Conservation (phyloP, 2,329 filamentous ascomycete species). For the Venturia oleaginea region DNA sequence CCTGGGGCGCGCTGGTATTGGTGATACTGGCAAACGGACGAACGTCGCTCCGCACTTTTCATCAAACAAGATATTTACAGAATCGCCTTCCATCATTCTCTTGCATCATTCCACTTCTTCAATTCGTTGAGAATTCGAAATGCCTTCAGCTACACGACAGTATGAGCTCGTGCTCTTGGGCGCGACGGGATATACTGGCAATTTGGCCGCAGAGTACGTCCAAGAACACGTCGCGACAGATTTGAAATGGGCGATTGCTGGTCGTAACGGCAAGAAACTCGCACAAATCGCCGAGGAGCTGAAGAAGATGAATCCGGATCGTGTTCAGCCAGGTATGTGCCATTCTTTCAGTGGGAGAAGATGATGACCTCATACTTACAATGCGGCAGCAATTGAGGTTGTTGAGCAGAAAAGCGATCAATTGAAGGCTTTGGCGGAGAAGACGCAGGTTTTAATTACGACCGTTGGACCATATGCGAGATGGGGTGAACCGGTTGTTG, state of each 20-base stretch:
- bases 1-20: not conserved
- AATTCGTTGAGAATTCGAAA: not conserved
- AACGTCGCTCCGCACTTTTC: not conserved
- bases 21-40: not conserved
- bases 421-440: slow-evolving; percentile 42
- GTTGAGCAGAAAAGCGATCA: slow-evolving; percentile 41
- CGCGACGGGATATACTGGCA: slow-evolving; percentile 76
- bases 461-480: slow-evolving; percentile 55
- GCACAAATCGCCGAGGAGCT: slow-evolving; percentile 58
- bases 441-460: slow-evolving; percentile 50
- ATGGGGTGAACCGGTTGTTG: slow-evolving; percentile 55
- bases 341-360: slow-evolving; percentile 3
- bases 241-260: slow-evolving; percentile 80
- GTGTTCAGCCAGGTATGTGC: slow-evolving; percentile 55
- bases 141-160: slow-evolving; percentile 21
- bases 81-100: not conserved
- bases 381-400: slow-evolving; percentile 28
- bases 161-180: slow-evolving; percentile 61
- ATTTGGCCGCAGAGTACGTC: slow-evolving; percentile 67
- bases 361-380: slow-evolving; percentile 4
- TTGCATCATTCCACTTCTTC: not conserved
- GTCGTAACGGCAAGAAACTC: slow-evolving; percentile 70
- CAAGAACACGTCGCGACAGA: slow-evolving; percentile 60
- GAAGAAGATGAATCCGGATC: slow-evolving; percentile 57
- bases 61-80: not conserved